Evolutionary conservation across 2,329 filamentous ascomycete species (phyloP), one percentile per base, ranked within the genome.

Genomic region (Diaporthe aspalathi): DNA sequence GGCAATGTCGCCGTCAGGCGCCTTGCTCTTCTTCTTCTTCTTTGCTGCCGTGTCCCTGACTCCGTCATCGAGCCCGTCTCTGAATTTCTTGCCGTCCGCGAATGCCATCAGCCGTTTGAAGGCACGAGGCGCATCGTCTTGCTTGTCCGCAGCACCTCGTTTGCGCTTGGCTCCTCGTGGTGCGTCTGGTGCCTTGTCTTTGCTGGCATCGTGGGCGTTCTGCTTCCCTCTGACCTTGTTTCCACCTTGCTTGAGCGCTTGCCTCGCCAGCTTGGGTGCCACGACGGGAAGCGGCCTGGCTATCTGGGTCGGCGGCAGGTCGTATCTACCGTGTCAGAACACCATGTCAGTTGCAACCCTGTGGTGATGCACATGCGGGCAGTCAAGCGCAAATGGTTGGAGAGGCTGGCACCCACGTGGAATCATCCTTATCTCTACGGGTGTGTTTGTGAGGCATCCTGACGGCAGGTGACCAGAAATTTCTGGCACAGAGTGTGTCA

Each of bases 371-470:
- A 35, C 45, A 38, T 65, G 60, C 29, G 38, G 24, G 32, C 20
- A 38, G 60, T 65, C 45, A 67, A 54, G 70, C 45, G 38, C 43
- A 62, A 49, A 69, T 68, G 35, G 56, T 27, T 52, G 68, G 27
- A n/a, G 40, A 20, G 32, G 49, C 53, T 40, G 47, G 38, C 22
- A 72, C 77, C 74, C 74, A 91, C 90, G 84, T 84, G 20, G 84
- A 84, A 62, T 84, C 83, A 72, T 91, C 87, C 65, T 85, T 84
- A 14, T 84, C 85, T 70, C 89, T 88, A 75, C 93, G 88, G 74
- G 92, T 95, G 80, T 97, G 94, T 83, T 97, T 97, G 84, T 95
- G 93, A 80, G 94, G 94, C 94, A 97, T 97, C 43, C 71, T 82
- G 74, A 63, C 57, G 62, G 62, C 43, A 35, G 43, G 24, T 53